Base-by-base conservation (phyloP, 2,329 filamentous ascomycete species). In the Chaetoscypha palmicola region DNA sequence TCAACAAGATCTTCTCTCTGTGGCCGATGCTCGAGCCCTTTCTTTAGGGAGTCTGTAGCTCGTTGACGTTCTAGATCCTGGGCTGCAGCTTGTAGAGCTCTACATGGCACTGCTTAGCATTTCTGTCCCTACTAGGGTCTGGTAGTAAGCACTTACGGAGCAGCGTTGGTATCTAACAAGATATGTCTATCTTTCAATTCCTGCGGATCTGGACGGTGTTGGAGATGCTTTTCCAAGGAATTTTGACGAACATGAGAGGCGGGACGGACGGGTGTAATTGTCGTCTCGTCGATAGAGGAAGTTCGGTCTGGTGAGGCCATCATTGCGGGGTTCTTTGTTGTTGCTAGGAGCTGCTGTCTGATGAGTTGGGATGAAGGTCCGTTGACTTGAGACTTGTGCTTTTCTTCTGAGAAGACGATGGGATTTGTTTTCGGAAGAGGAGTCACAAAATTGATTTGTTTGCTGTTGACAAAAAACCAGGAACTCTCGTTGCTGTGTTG, bases 1-100 rank as follows among this genome's bases (percentile, higher is more conserved):
- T 92, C 84, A 50, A 95, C 70, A 17, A 96, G 73, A 58, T 87
- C 79, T 26, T 87, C 77, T 45, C 85, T 80, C 17, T 88, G 76
- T 3, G 79, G 77, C 12, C 81, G 67, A 45, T 76, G 72, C 54
- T 77, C 72, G 10, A 86, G 68, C 20, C 76, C 72, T 62, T 80
- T 82, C 65, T 79, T 81, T 51, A 85, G 63, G 51, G 66, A 77
- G 59, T 85, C 79, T 9, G 73, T 72, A 12, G 74, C 73, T 45
- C 73, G 70, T 60, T 83, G 79, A 51, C 79, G 76, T 55, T 81
- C 79, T 32, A 86, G 74, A 52, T 83, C 79, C 34, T 73, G 71
- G 40, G 73, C 72, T 44, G 70, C 69, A 12, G 76, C 72, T 65
- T 85, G 81, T 26, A 86, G 69, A 20, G 79, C 71, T 39, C 77